Evolutionary conservation across 169 alveolate genomes (phyloP), one percentile per base, ranked within the genome.

Genomic region (Theileria luwenshuni): DNA sequence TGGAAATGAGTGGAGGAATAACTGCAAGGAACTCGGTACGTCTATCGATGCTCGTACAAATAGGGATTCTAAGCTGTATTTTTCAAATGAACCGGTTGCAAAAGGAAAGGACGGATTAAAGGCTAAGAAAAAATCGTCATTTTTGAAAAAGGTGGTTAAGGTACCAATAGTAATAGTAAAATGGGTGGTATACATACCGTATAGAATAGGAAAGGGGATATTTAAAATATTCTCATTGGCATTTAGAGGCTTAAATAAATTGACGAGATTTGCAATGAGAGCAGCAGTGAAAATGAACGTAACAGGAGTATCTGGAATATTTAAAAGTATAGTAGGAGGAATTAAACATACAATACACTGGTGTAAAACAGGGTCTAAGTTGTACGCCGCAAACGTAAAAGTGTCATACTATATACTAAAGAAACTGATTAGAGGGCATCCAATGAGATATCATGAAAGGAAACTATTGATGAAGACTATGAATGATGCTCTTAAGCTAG

Each of bases 401-500:
- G 90, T 88, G 13, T 88, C 93, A 28, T 84, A 88, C 56, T 84
- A 84, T 63, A 76, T 88, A 51, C 63, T 88, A 54, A 83, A 83
- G 63, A 88, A 88, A 67, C 79, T 89, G 67, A 76, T 88, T 28
- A 84, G 85, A 58, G 96, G 96, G 19, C 89, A 91, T 58, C 94
- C 94, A 17, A 76, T 92, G 69, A 79, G 92, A 15, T 85, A 84
- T 74, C 80, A 90, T 32, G 96, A 92, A 63, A 89, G 92, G 65
- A 92, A 92, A 58, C 79, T 92, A 54, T 77, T 92, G 47, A 92
- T 81, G 69, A 75, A 91, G 38, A 92, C 97, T 8, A 80, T 92
- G 59, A 91, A 91, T 48, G 97, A 94, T 64, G 86, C 92, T 32
- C 67, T 92, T 30, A 94, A 94, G 83, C 73, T 93, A 49, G 90